Conservation (phyloP, 1,284 basidiomycete species). For the Cutaneotrichosporon spelunceum region DNA sequence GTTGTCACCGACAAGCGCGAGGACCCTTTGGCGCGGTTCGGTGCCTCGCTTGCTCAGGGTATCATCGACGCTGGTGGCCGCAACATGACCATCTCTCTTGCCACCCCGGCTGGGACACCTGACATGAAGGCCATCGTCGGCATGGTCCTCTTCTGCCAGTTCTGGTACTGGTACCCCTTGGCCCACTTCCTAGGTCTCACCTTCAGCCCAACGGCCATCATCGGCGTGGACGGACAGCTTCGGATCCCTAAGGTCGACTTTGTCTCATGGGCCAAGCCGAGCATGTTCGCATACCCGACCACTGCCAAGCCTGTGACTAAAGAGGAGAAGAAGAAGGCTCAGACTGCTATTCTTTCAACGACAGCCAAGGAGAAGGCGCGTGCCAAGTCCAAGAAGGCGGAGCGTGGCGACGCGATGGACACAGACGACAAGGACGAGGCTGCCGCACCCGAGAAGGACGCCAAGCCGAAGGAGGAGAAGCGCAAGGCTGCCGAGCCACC, state of each 20-base stretch:
- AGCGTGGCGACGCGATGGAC: slow-evolving; percentile 71
- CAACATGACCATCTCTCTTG: slow-evolving; percentile 87
- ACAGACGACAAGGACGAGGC: slow-evolving; percentile 56
- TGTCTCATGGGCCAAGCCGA: slow-evolving; percentile 78
- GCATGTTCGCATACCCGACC: slow-evolving; percentile 83
- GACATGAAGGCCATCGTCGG: slow-evolving; percentile 92
- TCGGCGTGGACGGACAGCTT: slow-evolving; percentile 78
- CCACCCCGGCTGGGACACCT: slow-evolving; percentile 79
- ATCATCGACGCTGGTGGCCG: slow-evolving; percentile 94
- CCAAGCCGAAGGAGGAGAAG: slow-evolving; percentile 29
- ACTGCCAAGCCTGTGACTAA: slow-evolving; percentile 81
- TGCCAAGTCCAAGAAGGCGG: slow-evolving; percentile 71
- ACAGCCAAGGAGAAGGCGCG: slow-evolving; percentile 90
- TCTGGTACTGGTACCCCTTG: slow-evolving; percentile 99
- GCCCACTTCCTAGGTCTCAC: slow-evolving; percentile 89
- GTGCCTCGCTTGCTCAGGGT: slow-evolving; percentile 88
- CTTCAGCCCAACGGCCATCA: slow-evolving; percentile 89
- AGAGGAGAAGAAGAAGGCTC: slow-evolving; percentile 82
- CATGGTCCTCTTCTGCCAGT: slow-evolving; percentile 93
- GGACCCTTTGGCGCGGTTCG: slow-evolving; percentile 94
- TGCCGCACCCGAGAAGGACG: slow-evolving; percentile 54
- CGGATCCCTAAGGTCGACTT: slow-evolving; percentile 90
- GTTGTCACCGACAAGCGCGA: slow-evolving; percentile 93
- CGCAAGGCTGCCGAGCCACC: slow-evolving; percentile 60
- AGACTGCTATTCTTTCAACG: slow-evolving; percentile 87